Evolutionary conservation across 106 monocot genomes (phyloP), one percentile per base, ranked within the genome.

Genomic region (Phalaenopsis equestris): DNA sequence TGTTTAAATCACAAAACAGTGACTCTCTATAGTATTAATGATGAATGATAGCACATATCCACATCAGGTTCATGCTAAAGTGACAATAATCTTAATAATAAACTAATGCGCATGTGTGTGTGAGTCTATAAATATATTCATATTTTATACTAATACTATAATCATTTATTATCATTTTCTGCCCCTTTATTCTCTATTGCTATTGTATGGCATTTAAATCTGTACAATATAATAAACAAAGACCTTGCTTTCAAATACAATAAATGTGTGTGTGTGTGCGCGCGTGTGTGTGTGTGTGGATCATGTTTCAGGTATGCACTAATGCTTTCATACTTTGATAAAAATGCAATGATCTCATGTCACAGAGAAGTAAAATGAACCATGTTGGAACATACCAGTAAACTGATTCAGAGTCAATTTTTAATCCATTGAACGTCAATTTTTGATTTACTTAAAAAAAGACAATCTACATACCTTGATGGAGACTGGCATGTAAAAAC

Each of bases 401-500:
- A 57, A 15, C 14, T 57, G 57, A 57, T 57, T 57, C 57, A 57
- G 17, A 17, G 5, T 67, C 24, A 6, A 67, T 10, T 21, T 67
- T 5, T 24, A 67, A 56, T 15, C 17, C 8, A 56, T 56, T 56
- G 56, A 45, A 45, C 3, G 16, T 30, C 30, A 4, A 3, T 6
- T 41, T 41, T 21, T 56, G 17, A 41, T 41, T 72, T 41, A 23
- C 2, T 12, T 21, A 39, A 41, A 78, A 5, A n/a, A 42, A 55
- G 15, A 8, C 41, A 57, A 56, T 57, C 37, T 21, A 23, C 65
- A 64, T 84, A 93, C 95, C 92, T 92, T 95, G 55, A 95, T 87
- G 83, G 86, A 89, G 46, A 95, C 84, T 56, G 95, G 92, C 92
- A 92, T 95, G 84, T 92, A 95, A 80, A 95, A 95, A 19, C 95